A percentile compares a stretch with the other conserved stretches of the same genome.
Conservation (phyloP, 495 filamentous ascomycete species). For the Friedmanniomyces simplex region DNA sequence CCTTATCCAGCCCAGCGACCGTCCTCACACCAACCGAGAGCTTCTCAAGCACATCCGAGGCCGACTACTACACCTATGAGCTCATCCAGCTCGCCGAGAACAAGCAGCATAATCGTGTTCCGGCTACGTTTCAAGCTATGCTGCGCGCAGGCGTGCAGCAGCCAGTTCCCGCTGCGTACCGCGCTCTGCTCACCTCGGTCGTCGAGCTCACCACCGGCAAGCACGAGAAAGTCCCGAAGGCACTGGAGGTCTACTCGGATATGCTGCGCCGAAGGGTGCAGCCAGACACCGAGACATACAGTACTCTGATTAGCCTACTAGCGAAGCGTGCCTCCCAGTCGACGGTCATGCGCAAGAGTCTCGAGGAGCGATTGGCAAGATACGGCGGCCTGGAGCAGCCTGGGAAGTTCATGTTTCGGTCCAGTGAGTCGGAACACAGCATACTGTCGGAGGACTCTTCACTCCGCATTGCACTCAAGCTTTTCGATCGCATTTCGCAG, state of each 20-base stretch:
- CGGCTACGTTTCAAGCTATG: conserved; percentile 78
- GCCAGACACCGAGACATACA: conserved; percentile 76
- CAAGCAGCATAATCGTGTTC: conserved; percentile 71
- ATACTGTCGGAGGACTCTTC: conserved; percentile 80
- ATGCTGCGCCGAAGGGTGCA: conserved; percentile 80
- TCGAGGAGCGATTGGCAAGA: conserved; percentile 66
- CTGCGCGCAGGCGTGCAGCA: conserved; percentile 58
- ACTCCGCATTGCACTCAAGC: conserved; percentile 65
- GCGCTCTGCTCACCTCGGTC: conserved; percentile 74
- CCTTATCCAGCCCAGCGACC: conserved; percentile 30
- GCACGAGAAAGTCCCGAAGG: conserved; percentile 74
- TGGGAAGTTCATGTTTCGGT: conserved; percentile 81
- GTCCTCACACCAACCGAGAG: conserved; percentile 6
- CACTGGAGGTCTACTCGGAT: conserved; percentile 87
- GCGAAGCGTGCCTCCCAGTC: conserved; percentile 68
- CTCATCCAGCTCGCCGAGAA: conserved; percentile 58
- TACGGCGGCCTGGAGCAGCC: conserved; percentile 80
- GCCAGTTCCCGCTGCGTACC: conserved; percentile 77
- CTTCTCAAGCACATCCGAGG: conserved; percentile 39
- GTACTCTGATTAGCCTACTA: conserved; percentile 71
- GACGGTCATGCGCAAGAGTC: conserved; percentile 50
- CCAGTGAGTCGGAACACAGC: conserved; percentile 69
- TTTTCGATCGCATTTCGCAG: conserved; percentile 48
- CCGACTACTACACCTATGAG: conserved; percentile 60
- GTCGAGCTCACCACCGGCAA: conserved; percentile 61